Percentiles rank a stretch among this genome's conserved stretches.
phyloP scores from a whole-genome alignment of 192 early-diverging fungal species.

The Podila epigama region DNA sequence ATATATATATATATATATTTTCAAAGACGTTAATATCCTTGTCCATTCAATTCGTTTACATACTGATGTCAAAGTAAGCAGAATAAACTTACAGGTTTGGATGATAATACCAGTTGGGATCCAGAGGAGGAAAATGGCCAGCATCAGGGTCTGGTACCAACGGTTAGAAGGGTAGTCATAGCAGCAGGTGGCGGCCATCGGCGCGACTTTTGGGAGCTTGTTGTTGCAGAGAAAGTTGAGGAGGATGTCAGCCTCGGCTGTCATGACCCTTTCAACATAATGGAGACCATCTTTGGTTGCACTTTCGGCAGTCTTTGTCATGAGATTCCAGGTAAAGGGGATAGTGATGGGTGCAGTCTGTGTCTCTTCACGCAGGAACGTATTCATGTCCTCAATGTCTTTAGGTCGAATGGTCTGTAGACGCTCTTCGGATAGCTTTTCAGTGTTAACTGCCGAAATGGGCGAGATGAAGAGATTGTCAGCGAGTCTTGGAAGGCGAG shows the following conservation, averaged over 20 bases:
- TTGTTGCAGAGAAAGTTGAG: conserved; percentile 73
- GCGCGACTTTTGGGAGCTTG: conserved; percentile 42
- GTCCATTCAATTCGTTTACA: conserved; percentile 3
- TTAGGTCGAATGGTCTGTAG: conserved; percentile 49
- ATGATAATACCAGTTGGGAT: conserved; percentile 42
- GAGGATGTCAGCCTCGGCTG: conserved; percentile 59
- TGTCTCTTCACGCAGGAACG: conserved; percentile 51
- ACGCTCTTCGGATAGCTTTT: conserved; percentile 58
- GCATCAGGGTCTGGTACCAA: conserved; percentile 51
- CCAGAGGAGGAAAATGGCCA: conserved; percentile 51
- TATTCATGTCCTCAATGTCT: conserved; percentile 61
- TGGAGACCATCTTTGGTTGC: conserved; percentile 77
- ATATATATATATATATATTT: not conserved
- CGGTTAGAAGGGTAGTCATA: conserved; percentile 57
- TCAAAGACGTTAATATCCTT: conserved; percentile 11
- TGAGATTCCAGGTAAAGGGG: conserved; percentile 59
- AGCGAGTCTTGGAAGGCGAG: conserved; percentile 1
- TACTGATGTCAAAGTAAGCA: not conserved
- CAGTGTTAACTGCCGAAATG: conserved; percentile 53
- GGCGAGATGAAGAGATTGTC: conserved; percentile 48
- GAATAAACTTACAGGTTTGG: conserved; percentile 13
- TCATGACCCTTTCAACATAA: conserved; percentile 57
- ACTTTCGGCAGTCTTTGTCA: conserved; percentile 43
- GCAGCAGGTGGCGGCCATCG: conserved; percentile 68
- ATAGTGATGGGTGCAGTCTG: conserved; percentile 44